A percentile compares a stretch with the other conserved stretches of the same genome.
phyloP scores from a whole-genome alignment of 2,329 filamentous ascomycete genomes.

The Atkinsonella hypoxylon region DNA sequence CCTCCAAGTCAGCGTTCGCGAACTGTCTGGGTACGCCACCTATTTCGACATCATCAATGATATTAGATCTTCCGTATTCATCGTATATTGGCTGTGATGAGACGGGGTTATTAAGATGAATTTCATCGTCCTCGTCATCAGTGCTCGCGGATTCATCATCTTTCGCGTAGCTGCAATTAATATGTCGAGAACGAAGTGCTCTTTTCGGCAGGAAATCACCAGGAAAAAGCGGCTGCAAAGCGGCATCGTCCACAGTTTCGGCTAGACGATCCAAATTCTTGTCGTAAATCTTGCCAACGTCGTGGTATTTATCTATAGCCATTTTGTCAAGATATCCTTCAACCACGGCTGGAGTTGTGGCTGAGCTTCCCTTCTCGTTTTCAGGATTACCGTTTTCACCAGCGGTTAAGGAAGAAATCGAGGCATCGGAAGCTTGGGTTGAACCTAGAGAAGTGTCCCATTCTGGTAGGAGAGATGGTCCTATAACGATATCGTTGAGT shows the following conservation, averaged over 20 bases:
- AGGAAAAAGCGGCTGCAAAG: not conserved
- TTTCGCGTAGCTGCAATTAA: not conserved
- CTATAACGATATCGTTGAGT: slow-evolving; percentile 13
- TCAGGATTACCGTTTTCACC: not conserved
- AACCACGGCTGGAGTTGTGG: not conserved
- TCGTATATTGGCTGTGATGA: slow-evolving; percentile 10
- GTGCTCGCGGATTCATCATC: not conserved
- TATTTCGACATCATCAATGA: slow-evolving; percentile 18
- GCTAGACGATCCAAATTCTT: not conserved
- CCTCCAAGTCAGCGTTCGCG: slow-evolving; percentile 16
- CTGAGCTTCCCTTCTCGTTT: not conserved
- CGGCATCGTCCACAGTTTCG: not conserved
- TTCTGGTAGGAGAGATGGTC: slow-evolving; percentile 16
- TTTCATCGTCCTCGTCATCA: slow-evolving; percentile 6
- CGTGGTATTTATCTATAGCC: not conserved
- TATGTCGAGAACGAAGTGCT: not conserved
- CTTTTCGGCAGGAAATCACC: not conserved
- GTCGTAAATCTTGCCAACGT: not conserved
- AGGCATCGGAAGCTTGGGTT: not conserved
- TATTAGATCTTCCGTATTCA: slow-evolving; percentile 11
- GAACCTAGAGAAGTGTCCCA: slow-evolving; percentile 10
- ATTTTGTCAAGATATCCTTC: not conserved
- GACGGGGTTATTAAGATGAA: slow-evolving; percentile 13
- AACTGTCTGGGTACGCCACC: slow-evolving; percentile 4
- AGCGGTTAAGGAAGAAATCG: not conserved